These are phyloP conservation scores for Blastomyces gilchristii DNA, from an alignment of 2,329 filamentous ascomycete genomes.

Conservation along the genomic window DNA sequence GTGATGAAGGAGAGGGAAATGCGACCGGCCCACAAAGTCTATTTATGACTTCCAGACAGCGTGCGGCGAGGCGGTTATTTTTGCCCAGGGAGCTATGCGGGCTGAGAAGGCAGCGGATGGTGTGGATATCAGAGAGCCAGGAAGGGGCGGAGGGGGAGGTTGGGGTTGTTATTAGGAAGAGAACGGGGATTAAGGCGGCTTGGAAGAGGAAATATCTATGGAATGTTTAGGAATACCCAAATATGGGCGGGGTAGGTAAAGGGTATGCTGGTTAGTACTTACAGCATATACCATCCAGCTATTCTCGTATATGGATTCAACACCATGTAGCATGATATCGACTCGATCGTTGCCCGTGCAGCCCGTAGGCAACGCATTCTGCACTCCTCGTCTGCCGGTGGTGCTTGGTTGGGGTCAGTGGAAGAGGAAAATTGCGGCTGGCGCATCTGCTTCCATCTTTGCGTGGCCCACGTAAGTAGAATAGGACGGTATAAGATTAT, in stretches of 20 bases:
- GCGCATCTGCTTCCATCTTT: slow-evolving; percentile 22
- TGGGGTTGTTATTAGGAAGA: slow-evolving; percentile 18
- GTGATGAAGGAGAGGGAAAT: background rate
- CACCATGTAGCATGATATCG: slow-evolving; percentile 34
- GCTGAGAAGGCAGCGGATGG: background rate
- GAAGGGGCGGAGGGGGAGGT: background rate
- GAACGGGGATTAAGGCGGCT: slow-evolving; percentile 35
- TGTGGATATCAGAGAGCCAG: slow-evolving; percentile 5
- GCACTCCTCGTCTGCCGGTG: background rate
- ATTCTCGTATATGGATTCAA: slow-evolving; percentile 33
- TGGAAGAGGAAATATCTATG: slow-evolving; percentile 38
- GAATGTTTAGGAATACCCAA: background rate
- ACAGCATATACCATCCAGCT: slow-evolving; percentile 36
- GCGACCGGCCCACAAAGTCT: background rate
- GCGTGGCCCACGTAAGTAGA: slow-evolving; percentile 32
- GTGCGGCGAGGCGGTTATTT: slow-evolving; percentile 4
- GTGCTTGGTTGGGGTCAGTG: background rate
- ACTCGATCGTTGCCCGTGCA: slow-evolving; percentile 33
- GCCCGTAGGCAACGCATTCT: slow-evolving; percentile 31
- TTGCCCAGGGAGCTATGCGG: background rate
- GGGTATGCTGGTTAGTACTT: background rate
- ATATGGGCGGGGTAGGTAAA: background rate
- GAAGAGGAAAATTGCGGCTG: background rate
- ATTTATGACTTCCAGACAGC: slow-evolving; percentile 5
- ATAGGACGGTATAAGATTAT: slow-evolving; percentile 38